phyloP scores from a whole-genome alignment of 306 rosid species.

The Biancaea sappan region DNA sequence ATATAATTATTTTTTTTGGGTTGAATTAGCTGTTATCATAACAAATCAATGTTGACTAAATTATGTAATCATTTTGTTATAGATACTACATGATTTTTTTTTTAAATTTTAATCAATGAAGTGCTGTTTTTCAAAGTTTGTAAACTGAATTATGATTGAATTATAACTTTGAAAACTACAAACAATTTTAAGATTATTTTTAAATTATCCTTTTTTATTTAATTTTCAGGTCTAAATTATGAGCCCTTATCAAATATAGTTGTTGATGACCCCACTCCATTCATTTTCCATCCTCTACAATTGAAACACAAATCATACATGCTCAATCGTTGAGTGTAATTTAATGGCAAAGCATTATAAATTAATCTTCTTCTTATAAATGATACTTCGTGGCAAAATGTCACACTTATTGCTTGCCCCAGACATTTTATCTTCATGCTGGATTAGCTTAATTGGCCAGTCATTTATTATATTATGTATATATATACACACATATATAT shows the following conservation, averaged over 20 bases:
- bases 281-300: background rate
- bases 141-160: too few species aligned
- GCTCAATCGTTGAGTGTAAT: background rate
- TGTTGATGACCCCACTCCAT: background rate
- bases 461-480: constrained; percentile 17
- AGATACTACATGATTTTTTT: too few species aligned
- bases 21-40: too few species aligned
- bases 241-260: background rate
- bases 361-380: background rate
- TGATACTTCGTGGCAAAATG: background rate
- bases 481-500: background rate
- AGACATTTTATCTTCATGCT: background rate
- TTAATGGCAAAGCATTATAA: background rate
- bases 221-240: background rate
- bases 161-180: too few species aligned
- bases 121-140: too few species aligned
- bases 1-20: too few species aligned
- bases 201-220: too few species aligned
- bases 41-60: too few species aligned
- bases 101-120: too few species aligned
- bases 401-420: background rate
- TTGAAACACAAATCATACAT: background rate
- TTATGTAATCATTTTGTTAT: too few species aligned
- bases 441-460: constrained; percentile 22
- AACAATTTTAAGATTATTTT: too few species aligned